phyloP scores from a whole-genome alignment of 306 rosid species.

The Delonix regia region DNA sequence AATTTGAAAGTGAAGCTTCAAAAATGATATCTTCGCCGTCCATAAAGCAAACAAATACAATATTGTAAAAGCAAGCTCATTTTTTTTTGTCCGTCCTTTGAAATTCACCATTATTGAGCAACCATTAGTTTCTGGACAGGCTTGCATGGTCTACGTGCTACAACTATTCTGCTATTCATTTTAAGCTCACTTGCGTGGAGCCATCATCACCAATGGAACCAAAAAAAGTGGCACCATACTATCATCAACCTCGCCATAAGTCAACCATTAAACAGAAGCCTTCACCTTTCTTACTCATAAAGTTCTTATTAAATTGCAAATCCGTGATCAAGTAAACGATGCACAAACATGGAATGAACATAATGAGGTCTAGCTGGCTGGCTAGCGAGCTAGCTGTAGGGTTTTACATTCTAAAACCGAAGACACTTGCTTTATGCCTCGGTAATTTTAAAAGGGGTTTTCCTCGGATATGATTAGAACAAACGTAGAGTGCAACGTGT shows the following conservation, averaged over 20 bases:
- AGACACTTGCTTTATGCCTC: neutral
- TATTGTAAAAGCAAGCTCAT: neutral
- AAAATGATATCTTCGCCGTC: conserved; percentile 39
- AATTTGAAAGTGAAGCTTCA: conserved; percentile 24
- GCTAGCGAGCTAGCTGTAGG: neutral
- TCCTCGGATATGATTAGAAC: no score
- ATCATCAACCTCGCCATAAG: neutral
- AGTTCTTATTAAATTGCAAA: neutral
- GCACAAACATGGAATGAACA: conserved; percentile 21
- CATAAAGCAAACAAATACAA: conserved; percentile 14
- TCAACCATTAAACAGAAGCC: conserved; percentile 36
- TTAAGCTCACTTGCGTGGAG: conserved; percentile 25
- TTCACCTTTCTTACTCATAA: conserved; percentile 23
- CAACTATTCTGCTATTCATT: neutral
- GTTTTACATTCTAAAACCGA: conserved; percentile 34
- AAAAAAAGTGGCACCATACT: neutral
- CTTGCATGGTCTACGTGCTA: neutral
- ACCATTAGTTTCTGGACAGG: conserved; percentile 28
- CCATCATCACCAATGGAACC: neutral
- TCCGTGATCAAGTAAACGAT: conserved; percentile 11
- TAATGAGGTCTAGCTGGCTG: conserved; percentile 33
- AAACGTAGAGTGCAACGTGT: conserved; percentile 23
- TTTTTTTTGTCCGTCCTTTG: neutral
- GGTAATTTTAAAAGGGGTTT: no score
- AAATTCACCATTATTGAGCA: neutral